Conservation (phyloP, 768 basidiomycete genomes). For the Trametes cubensis region DNA sequence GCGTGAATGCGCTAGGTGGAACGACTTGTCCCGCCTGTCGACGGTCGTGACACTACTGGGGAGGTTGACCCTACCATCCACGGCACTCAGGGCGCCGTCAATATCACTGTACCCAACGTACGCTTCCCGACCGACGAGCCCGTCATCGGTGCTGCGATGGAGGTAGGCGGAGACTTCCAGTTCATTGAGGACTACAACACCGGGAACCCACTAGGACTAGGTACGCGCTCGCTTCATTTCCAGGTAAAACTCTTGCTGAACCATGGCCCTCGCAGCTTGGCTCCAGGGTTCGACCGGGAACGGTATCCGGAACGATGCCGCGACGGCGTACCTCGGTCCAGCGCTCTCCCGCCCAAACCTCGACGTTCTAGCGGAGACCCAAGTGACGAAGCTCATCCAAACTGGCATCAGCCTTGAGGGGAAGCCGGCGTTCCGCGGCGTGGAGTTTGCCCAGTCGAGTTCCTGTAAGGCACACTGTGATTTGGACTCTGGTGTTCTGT, state of each 20-base stretch:
- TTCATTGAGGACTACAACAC: slow-evolving; percentile 46
- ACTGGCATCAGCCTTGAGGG: background rate
- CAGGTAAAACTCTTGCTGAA: too few species aligned
- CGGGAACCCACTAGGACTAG: slow-evolving; percentile 44
- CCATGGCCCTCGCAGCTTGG: background rate
- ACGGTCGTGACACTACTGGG: slow-evolving; percentile 27
- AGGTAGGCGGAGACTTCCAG: slow-evolving; percentile 41
- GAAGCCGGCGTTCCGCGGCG: background rate
- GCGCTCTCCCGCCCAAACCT: slow-evolving; percentile 5
- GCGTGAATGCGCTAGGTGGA: background rate
- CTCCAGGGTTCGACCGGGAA: background rate
- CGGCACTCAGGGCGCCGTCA: slow-evolving; percentile 25
- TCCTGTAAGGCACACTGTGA: background rate
- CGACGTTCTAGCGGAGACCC: slow-evolving; percentile 15
- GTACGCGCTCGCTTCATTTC: slow-evolving; percentile 33
- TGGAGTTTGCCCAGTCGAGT: slow-evolving; percentile 14
- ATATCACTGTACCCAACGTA: slow-evolving; percentile 20
- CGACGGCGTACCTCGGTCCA: slow-evolving; percentile 11
- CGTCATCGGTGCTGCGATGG: slow-evolving; percentile 38
- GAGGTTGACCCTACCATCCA: slow-evolving; percentile 29
- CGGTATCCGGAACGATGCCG: background rate
- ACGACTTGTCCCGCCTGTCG: slow-evolving; percentile 16
- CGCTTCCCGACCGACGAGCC: slow-evolving; percentile 1
- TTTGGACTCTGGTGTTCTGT: background rate
- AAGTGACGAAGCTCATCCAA: slow-evolving; percentile 11